Evolutionary conservation across 129 eudicot species (phyloP).

Genomic region (Arctium lappa): DNA sequence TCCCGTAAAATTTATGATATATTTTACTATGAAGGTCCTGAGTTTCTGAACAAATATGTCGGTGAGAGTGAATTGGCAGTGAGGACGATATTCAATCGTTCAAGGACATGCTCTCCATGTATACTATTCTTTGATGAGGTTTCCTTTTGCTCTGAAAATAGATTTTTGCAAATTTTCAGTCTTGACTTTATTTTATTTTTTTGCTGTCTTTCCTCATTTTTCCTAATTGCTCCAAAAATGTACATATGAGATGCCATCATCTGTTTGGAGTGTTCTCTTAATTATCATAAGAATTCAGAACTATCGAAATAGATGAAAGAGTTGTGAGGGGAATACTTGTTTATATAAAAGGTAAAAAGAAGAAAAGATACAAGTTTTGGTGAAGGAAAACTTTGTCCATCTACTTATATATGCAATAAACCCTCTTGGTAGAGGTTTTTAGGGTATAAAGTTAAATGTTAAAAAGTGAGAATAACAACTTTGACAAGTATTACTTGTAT

Average conservation of each 20-base stretch:
- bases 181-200: background rate
- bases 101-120: constrained; percentile 94
- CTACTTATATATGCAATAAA: too few relatives aligned
- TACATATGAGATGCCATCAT: background rate
- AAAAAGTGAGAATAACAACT: too few relatives aligned
- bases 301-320: too few relatives aligned
- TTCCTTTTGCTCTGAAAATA: background rate
- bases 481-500: too few relatives aligned
- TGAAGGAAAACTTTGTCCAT: too few relatives aligned
- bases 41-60: constrained; percentile 77
- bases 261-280: background rate
- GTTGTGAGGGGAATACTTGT: too few relatives aligned
- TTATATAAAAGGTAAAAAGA: too few relatives aligned
- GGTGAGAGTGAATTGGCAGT: constrained; percentile 93
- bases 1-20: background rate
- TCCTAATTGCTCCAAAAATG: background rate
- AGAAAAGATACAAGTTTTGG: too few relatives aligned
- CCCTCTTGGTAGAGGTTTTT: too few relatives aligned
- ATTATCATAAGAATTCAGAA: too few relatives aligned
- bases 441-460: too few relatives aligned
- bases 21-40: constrained; percentile 56
- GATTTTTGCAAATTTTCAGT: background rate
- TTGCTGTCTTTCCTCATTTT: background rate
- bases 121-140: constrained; percentile 97
- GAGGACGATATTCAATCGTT: constrained; percentile 78